These are phyloP conservation scores for Santalum album DNA, from an alignment of 164 flowering plant genomes.

Conservation along the genomic window DNA sequence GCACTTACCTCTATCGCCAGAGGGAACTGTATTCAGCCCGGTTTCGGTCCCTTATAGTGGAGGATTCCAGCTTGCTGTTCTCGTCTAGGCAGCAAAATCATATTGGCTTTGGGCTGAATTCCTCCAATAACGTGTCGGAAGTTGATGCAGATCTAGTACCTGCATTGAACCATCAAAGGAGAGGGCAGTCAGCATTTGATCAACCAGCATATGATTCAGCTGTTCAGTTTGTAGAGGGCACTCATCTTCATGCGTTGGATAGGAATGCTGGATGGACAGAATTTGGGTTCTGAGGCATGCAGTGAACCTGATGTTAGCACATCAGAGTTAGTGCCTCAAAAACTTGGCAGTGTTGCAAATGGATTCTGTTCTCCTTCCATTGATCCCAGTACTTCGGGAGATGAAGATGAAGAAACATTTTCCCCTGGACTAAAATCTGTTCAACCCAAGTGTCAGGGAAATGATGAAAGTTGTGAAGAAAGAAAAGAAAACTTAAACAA, in stretches of 20 bases:
- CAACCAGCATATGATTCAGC: constrained; percentile 23
- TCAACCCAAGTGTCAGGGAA: constrained; percentile 16
- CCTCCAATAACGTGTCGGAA: constrained; percentile 17
- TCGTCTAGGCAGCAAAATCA: constrained; percentile 26
- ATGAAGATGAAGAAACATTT: constrained; percentile 43
- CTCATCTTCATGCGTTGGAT: constrained; percentile 12
- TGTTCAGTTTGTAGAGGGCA: constrained; percentile 18
- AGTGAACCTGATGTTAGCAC: constrained; percentile 56
- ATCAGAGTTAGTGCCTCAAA: constrained; percentile 35
- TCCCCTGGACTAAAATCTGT: constrained; percentile 20
- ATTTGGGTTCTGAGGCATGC: constrained; percentile 39
- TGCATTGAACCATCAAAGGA: constrained; percentile 17
- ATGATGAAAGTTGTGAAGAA: constrained; percentile 15
- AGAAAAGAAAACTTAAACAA: constrained; percentile 11
- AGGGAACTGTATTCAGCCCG: constrained; percentile 53
- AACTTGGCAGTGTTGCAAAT: constrained; percentile 20
- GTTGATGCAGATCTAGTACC: constrained; percentile 21
- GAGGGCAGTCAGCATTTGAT: constrained; percentile 19
- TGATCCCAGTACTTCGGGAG: constrained; percentile 31
- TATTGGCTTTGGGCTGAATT: constrained; percentile 19
- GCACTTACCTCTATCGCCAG: constrained; percentile 49
- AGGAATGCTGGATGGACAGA: constrained; percentile 22
- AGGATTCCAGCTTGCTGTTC: constrained; percentile 37
- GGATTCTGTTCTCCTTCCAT: constrained; percentile 29
- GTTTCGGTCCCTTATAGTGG: constrained; percentile 41